These are phyloP conservation scores for Ambrosia artemisiifolia DNA, from an alignment of 129 eudicot species.

Conservation along the genomic window DNA sequence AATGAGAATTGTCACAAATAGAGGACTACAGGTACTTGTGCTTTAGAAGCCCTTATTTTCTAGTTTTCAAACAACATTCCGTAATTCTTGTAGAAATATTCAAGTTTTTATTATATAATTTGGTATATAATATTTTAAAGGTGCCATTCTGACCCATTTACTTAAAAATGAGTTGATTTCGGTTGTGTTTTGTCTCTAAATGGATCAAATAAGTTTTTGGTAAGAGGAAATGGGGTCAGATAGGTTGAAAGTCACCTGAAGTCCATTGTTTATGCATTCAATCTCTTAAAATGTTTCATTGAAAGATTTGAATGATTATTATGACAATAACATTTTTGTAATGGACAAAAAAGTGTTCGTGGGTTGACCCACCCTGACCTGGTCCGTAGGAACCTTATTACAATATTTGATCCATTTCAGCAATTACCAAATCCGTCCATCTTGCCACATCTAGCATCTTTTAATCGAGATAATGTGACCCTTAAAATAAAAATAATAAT, in stretches of 20 bases:
- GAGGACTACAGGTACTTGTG: constrained; percentile 81
- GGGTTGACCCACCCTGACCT: constrained; percentile 8
- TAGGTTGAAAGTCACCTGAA: constrained; percentile 3
- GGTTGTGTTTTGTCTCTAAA: background rate
- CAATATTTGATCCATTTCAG: background rate
- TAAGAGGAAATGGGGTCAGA: background rate
- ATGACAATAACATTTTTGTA: background rate
- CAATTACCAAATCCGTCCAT: background rate
- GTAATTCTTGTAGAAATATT: background rate
- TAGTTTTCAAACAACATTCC: background rate
- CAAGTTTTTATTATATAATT: background rate
- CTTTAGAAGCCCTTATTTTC: background rate
- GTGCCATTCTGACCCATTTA: background rate
- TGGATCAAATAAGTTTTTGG: background rate
- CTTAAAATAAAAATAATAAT: background rate
- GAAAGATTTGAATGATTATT: background rate
- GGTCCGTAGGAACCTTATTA: background rate
- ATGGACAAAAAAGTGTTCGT: background rate
- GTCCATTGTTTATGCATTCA: background rate
- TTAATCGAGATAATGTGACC: background rate
- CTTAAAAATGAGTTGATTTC: background rate
- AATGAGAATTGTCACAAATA: constrained; percentile 66
- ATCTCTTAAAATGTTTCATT: background rate
- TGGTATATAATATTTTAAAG: background rate
- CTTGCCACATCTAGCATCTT: constrained; percentile 7